Percentiles rank a stretch among this genome's conserved stretches.
phyloP scores from a whole-genome alignment of 805 yeast species.

The Cyberlindnera maritima region DNA sequence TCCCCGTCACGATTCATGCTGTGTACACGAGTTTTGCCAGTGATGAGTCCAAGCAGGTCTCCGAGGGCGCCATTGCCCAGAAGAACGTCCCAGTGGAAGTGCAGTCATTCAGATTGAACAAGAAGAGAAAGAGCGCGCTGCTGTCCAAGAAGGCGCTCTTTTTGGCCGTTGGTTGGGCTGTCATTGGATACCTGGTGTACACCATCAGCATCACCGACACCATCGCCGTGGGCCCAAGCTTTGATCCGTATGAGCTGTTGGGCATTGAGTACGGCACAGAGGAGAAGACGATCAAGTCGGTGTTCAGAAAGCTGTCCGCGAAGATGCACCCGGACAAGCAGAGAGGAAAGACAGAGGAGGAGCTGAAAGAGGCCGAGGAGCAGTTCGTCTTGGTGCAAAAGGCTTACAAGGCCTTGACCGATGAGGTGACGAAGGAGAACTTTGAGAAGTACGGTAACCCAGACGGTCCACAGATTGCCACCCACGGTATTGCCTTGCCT shows the following conservation, averaged over 20 bases:
- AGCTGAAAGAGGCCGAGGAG: slow-evolving; percentile 60
- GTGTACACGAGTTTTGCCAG: slow-evolving; percentile 6
- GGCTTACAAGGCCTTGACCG: slow-evolving; percentile 95
- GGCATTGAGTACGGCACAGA: slow-evolving; percentile 66
- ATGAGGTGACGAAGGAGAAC: slow-evolving; percentile 79
- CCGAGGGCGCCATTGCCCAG: slow-evolving; percentile 8
- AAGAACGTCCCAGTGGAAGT: slow-evolving; percentile 11
- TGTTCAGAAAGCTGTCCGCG: slow-evolving; percentile 82
- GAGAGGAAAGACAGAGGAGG: slow-evolving; percentile 54
- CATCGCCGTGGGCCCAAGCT: slow-evolving; percentile 47
- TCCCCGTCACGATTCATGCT: slow-evolving; percentile 21
- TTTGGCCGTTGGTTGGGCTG: slow-evolving; percentile 26
- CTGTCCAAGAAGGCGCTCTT: slow-evolving; percentile 18
- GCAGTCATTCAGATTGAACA: slow-evolving; percentile 11
- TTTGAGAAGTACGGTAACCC: slow-evolving; percentile 92
- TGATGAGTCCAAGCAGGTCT: background rate
- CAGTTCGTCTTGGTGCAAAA: slow-evolving; percentile 77
- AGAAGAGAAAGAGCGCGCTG: slow-evolving; percentile 6
- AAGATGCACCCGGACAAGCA: slow-evolving; percentile 94
- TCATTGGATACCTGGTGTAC: slow-evolving; percentile 38
- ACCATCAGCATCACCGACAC: slow-evolving; percentile 30
- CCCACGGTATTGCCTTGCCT: slow-evolving; percentile 95
- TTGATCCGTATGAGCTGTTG: slow-evolving; percentile 90
- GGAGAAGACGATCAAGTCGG: slow-evolving; percentile 71
- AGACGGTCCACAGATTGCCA: slow-evolving; percentile 89